Percentiles rank a stretch among this genome's conserved stretches.
These are phyloP conservation scores for Vanilla planifolia DNA, from an alignment of 106 monocot species.

Conservation along the genomic window DNA sequence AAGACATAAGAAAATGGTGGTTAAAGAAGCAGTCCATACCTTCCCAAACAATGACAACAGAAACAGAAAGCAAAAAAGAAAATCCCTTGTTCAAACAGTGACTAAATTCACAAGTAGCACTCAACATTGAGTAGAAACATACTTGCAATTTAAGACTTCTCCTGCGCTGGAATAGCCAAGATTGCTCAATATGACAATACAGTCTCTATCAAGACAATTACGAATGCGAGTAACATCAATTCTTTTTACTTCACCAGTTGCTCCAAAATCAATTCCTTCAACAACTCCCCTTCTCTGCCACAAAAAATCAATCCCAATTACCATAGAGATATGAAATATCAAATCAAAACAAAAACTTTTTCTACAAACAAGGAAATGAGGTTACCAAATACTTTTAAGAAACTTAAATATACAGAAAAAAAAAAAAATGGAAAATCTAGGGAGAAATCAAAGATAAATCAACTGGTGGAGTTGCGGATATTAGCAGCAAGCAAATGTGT, in stretches of 20 bases:
- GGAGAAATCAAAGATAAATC: too few species aligned
- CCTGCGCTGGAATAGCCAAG: constrained; percentile 87
- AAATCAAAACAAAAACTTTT: neutral
- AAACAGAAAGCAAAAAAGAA: neutral
- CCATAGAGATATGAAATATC: neutral
- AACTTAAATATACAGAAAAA: too few species aligned
- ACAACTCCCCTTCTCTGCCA: constrained; percentile 94
- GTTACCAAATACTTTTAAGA: too few species aligned
- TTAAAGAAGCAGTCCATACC: neutral
- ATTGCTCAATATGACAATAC: constrained; percentile 87
- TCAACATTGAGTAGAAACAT: constrained; percentile 20
- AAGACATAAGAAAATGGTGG: neutral
- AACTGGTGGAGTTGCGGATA: too few species aligned
- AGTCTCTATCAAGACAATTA: constrained; percentile 71
- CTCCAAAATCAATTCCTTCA: constrained; percentile 86
- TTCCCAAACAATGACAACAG: neutral
- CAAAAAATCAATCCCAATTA: constrained; percentile 8
- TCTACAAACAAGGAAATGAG: too few species aligned
- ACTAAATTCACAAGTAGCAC: neutral
- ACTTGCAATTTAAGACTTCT: constrained; percentile 97
- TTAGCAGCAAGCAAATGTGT: too few species aligned
- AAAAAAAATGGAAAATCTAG: too few species aligned
- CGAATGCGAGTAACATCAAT: constrained; percentile 71
- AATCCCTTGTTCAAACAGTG: neutral
- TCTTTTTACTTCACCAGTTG: constrained; percentile 92